Evolutionary conservation across 108 stramenopile genomes (phyloP).

Genomic region (Cylindrotheca closterium): DNA sequence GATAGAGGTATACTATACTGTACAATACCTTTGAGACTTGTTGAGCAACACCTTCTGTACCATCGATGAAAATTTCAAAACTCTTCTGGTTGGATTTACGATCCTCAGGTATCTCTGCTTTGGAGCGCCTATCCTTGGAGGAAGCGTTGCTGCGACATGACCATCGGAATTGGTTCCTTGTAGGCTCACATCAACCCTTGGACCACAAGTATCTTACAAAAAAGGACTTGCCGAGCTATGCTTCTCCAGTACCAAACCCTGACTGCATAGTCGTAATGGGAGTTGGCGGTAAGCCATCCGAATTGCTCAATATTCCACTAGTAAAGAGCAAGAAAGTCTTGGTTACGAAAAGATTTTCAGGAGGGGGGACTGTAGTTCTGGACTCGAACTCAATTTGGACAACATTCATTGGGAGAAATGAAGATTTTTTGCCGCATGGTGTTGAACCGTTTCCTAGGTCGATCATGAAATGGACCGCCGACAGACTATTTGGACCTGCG

Average conservation of each 20-base stretch:
- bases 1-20: too few species aligned
- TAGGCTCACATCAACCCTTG: slow-evolving; percentile 67
- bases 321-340: slow-evolving; percentile 59
- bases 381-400: slow-evolving; percentile 81
- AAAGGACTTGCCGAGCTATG: slow-evolving; percentile 14
- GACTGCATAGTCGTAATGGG: slow-evolving; percentile 77
- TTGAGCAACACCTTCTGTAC: too few species aligned
- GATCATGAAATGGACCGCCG: slow-evolving; percentile 88
- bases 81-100: slow-evolving; percentile 71
- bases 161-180: slow-evolving; percentile 62
- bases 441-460: slow-evolving; percentile 74
- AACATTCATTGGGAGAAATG: slow-evolving; percentile 73
- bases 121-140: slow-evolving; percentile 83
- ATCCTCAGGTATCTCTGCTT: slow-evolving; percentile 60
- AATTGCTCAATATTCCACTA: slow-evolving; percentile 49
- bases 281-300: slow-evolving; percentile 83
- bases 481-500: slow-evolving; percentile 64
- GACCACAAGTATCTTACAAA: slow-evolving; percentile 29
- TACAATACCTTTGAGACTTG: too few species aligned
- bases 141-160: slow-evolving; percentile 81
- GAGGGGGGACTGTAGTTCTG: slow-evolving; percentile 94
- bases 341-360: slow-evolving; percentile 87
- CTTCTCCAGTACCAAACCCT: slow-evolving; percentile 10
- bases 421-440: slow-evolving; percentile 18
- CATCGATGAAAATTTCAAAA: too few species aligned